Evolutionary conservation across 495 filamentous ascomycete genomes (phyloP), one percentile per base, ranked within the genome.

Genomic region (Parachaetomium inaequale): DNA sequence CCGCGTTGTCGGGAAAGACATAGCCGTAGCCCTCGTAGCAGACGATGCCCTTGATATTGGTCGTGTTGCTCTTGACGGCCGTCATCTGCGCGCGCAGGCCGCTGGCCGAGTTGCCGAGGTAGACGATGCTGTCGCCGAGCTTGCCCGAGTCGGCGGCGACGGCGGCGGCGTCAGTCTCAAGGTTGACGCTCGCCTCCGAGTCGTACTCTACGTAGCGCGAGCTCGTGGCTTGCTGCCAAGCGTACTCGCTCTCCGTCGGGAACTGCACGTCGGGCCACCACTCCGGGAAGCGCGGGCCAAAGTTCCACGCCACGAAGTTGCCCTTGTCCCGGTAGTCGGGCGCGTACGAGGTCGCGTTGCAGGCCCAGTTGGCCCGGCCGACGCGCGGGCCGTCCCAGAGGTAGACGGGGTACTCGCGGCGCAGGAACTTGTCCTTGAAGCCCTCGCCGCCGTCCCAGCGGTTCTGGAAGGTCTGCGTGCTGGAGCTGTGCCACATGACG

Each of bases 401-500:
- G 60, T 75, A 79, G 32, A 81, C 78, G 21, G 78, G 78, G 52
- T 81, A 81, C 64, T 76, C 65, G 15, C 72, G 72, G n/a, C 77
- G 73, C 19, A 81, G 65, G 58, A 79, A 80, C 72, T 72, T 76
- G 68, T 81, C 79, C 65, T 80, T 80, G 70, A 74, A 81, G 52
- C 79, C 78, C 32, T 75, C 72, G 46, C 78, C 78, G 42, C 77
- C 79, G 66, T 76, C 77, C 75, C 74, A 81, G 3, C 76, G 74
- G 61, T 81, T 81, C 56, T 81, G 79, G 59, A 62, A 80, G 10
- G 72, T 74, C 63, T 81, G 79, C 5, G 77, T 78, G 64, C 66
- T 74, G 1, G 78, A 77, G 63, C 72, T 76, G 63, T 81, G 79
- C 79, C 79, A 81, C 74, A 81, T 76, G 29, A 80, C 73, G 21